A percentile compares a stretch with the other conserved stretches of the same genome.
Conservation (phyloP, 208 protist genomes). For the Leishmania guyanensis region DNA sequence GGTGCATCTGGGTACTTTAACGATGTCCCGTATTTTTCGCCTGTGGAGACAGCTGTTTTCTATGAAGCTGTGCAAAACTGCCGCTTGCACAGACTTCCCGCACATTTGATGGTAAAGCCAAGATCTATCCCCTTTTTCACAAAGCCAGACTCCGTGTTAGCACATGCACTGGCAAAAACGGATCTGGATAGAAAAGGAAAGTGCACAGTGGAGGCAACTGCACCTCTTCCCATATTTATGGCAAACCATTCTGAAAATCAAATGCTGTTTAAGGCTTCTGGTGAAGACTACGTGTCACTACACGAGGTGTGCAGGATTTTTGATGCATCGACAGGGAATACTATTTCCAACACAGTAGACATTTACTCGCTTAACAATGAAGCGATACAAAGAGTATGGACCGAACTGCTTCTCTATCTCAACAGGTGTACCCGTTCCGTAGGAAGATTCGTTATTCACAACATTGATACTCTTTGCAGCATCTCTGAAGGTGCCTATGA, state of each 20-base stretch:
- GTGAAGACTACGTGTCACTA: conserved; percentile 20
- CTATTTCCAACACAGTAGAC: neutral
- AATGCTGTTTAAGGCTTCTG: conserved; percentile 16
- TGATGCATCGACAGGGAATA: neutral
- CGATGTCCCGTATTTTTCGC: conserved; percentile 72
- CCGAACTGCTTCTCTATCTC: conserved; percentile 25
- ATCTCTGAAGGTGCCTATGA: conserved; percentile 33
- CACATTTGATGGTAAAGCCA: conserved; percentile 49
- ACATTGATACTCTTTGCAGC: conserved; percentile 43
- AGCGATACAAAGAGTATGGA: conserved; percentile 31
- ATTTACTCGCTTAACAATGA: conserved; percentile 15
- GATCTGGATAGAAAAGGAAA: conserved; percentile 14
- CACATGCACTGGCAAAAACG: neutral
- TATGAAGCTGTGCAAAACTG: conserved; percentile 51
- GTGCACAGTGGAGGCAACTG: conserved; percentile 1
- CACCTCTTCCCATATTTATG: conserved; percentile 28
- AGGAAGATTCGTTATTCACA: conserved; percentile 37
- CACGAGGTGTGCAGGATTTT: conserved; percentile 14
- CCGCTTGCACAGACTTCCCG: conserved; percentile 56
- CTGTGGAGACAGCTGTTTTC: conserved; percentile 65
- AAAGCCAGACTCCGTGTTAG: conserved; percentile 18
- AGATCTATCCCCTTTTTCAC: conserved; percentile 54
- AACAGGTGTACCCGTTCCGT: conserved; percentile 4
- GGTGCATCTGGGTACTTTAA: conserved; percentile 58
- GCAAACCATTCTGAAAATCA: conserved; percentile 15